These are phyloP conservation scores for Lentinula sp. DNA, from an alignment of 768 basidiomycete species.

Conservation along the genomic window DNA sequence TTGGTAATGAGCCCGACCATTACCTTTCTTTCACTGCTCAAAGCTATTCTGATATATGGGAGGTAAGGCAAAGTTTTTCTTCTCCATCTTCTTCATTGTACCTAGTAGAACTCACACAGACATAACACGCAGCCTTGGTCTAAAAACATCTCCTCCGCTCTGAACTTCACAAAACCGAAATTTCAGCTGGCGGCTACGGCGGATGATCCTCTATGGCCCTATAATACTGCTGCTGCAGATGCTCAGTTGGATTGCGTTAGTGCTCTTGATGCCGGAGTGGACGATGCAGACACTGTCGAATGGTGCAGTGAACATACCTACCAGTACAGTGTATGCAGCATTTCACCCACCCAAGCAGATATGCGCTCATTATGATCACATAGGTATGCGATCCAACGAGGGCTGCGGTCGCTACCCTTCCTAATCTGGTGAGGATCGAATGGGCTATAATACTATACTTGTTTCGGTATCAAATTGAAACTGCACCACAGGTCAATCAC, in stretches of 20 bases:
- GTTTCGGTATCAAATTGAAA: not conserved
- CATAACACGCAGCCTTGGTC: slow-evolving; percentile 34
- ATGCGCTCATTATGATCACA: not conserved
- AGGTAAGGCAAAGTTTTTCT: slow-evolving; percentile 17
- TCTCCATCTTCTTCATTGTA: too few relatives aligned
- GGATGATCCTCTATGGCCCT: slow-evolving; percentile 47
- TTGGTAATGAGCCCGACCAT: slow-evolving; percentile 53
- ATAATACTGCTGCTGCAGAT: slow-evolving; percentile 33
- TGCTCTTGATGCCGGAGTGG: slow-evolving; percentile 39
- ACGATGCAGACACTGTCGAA: slow-evolving; percentile 32
- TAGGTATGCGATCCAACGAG: slow-evolving; percentile 37
- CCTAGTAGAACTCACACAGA: not conserved
- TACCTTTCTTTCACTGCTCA: slow-evolving; percentile 36
- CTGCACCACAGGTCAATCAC: slow-evolving; percentile 39
- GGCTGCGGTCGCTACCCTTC: slow-evolving; percentile 39
- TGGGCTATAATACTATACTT: not conserved
- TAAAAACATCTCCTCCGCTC: slow-evolving; percentile 36
- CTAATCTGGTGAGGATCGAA: slow-evolving; percentile 33
- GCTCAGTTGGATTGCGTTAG: slow-evolving; percentile 43
- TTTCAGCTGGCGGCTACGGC: slow-evolving; percentile 48
- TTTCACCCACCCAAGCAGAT: not conserved
- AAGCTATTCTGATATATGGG: slow-evolving; percentile 39
- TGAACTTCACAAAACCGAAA: slow-evolving; percentile 29
- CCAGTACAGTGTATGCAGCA: slow-evolving; percentile 40
- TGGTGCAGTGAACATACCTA: slow-evolving; percentile 51